Percentiles rank a stretch among this genome's conserved stretches.
These are phyloP conservation scores for Didymella pomorum DNA, from an alignment of 2,329 filamentous ascomycete species.

Conservation along the genomic window DNA sequence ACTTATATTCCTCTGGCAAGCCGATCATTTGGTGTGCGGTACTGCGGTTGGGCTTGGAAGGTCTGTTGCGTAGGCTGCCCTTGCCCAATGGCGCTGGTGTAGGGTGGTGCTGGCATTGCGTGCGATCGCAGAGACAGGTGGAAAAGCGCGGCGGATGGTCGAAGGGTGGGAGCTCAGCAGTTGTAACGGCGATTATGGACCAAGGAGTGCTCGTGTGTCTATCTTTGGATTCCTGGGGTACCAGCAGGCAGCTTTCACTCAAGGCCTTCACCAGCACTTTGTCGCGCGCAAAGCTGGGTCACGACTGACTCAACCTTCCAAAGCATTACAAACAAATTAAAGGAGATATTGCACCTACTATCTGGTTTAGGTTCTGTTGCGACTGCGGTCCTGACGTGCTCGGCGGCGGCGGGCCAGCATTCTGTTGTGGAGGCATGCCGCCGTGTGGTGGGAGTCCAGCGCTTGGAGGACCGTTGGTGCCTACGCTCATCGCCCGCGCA, in stretches of 20 bases:
- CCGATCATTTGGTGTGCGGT: background rate
- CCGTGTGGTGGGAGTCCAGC: conserved; percentile 50
- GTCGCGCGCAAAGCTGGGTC: background rate
- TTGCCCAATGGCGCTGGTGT: background rate
- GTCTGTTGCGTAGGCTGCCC: background rate
- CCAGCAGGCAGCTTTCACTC: conserved; percentile 2
- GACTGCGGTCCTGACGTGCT: conserved; percentile 66
- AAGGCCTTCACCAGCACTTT: background rate
- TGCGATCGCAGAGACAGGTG: background rate
- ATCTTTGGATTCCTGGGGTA: background rate
- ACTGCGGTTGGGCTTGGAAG: background rate
- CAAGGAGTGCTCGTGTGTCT: background rate
- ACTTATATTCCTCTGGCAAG: background rate
- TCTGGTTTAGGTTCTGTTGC: conserved; percentile 92
- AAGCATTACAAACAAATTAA: background rate
- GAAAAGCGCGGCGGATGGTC: background rate
- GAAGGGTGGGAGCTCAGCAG: background rate
- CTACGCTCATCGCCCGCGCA: conserved; percentile 51
- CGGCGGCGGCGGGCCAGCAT: conserved; percentile 58
- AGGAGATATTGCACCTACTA: conserved; percentile 68
- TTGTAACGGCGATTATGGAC: background rate
- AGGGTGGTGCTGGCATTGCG: background rate
- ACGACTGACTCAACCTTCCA: background rate
- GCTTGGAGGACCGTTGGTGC: conserved; percentile 53
- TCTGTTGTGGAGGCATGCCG: conserved; percentile 59